Evolutionary conservation across 2,329 filamentous ascomycete genomes (phyloP), one percentile per base, ranked within the genome.

Genomic region (Pleomassaria siparia): DNA sequence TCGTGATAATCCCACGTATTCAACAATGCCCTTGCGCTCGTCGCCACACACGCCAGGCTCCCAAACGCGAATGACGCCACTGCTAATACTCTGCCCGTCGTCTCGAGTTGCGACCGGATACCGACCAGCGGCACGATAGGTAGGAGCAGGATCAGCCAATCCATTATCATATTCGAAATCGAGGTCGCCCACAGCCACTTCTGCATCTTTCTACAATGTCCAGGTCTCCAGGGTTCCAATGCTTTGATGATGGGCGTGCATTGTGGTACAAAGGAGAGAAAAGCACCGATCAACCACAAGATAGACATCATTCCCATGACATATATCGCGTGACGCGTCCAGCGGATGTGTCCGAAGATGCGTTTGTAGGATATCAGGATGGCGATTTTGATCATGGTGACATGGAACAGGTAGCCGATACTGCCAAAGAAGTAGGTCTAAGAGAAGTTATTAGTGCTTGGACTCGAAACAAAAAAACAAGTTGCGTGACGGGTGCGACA

Each of bases 361-460:
- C 40, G 40, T 10, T 42, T 29, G 25, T 42, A 42, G n/a, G 40
- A 42, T 12, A 42, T 20, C 10, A 42, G 40, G 13, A 42, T 42
- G 22, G 40, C 21, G 22, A 42, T 20, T 20, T 42, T 42, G 40
- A 42, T 42, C 15, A 42, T 8, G 5, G 40, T 42, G 11, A 42
- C 26, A 15, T 42, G 40, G 25, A 42, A 15, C 13, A 7, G 8
- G 25, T 42, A 42, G 40, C 11, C 11, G 4, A 42, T 26, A n/a
- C 30, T 26, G 5, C 21, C 21, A 22, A 42, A 42, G 24, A 26
- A 42, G 25, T 42, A 42, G 15, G 21, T 26, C 40, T 42, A 16
- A 15, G 20, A 40, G 13, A 13, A 3, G 3, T 16, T 18, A 13
- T 35, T 35, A 35, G n/a, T 35, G 6, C 9, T 6, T 18, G 10